A percentile compares a stretch with the other conserved stretches of the same genome.
Conservation (phyloP, 441 rosid genomes). For the Populus tomentosa region DNA sequence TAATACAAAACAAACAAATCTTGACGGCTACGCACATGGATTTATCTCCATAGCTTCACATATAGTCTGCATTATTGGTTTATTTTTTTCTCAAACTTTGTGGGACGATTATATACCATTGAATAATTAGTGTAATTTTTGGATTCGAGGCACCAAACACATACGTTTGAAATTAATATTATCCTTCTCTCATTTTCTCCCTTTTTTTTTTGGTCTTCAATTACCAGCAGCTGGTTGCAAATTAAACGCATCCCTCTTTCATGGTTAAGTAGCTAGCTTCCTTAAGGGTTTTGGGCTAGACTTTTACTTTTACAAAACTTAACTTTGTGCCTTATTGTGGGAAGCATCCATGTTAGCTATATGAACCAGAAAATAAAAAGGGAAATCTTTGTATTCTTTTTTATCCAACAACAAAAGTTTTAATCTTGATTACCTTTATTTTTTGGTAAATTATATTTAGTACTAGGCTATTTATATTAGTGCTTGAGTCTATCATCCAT, state of each 20-base stretch:
- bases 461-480: no score
- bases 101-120: neutral
- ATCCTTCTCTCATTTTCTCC: neutral
- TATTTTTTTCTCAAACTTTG: neutral
- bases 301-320: neutral
- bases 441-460: no score
- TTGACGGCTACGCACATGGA: conserved; percentile 32
- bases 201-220: no score
- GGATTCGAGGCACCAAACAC: neutral
- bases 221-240: neutral
- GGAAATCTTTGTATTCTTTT: neutral
- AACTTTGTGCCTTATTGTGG: neutral
- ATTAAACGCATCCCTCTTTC: neutral
- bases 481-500: no score
- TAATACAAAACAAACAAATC: conserved; percentile 1
- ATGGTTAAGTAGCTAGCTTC: neutral
- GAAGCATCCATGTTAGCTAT: neutral
- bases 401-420: neutral
- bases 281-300: neutral
- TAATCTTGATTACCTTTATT: neutral
- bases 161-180: neutral
- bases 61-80: conserved; percentile 10
- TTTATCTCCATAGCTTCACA: conserved; percentile 16
- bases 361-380: no score
- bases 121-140: conserved; percentile 6